phyloP scores from a whole-genome alignment of 176 grass and related monocot species.

The Melocanna baccifera region DNA sequence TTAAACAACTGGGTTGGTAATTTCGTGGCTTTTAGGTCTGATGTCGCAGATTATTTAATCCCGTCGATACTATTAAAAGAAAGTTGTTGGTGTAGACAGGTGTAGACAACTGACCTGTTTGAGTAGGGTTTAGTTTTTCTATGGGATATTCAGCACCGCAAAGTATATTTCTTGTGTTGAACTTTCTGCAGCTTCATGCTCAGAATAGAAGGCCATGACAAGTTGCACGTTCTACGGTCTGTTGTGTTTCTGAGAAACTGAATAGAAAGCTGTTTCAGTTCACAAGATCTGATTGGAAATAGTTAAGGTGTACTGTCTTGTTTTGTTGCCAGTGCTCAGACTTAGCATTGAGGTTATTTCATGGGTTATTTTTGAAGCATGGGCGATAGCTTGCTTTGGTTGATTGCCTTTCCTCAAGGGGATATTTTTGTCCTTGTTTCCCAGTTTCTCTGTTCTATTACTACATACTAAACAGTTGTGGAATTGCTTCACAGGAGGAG shows the following conservation, averaged over 20 bases:
- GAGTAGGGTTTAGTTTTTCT: slow-evolving; percentile 28
- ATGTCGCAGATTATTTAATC: slow-evolving; percentile 27
- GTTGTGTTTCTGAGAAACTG: not conserved
- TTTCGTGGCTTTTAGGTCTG: slow-evolving; percentile 15
- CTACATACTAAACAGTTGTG: not conserved
- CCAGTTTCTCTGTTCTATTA: not conserved
- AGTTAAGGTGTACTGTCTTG: not conserved
- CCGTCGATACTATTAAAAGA: slow-evolving; percentile 7
- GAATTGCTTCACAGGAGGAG: not conserved
- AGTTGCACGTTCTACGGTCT: not conserved
- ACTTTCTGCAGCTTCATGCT: not conserved
- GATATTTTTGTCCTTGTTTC: not conserved
- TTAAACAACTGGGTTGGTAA: slow-evolving; percentile 48
- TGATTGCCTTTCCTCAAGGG: not conserved
- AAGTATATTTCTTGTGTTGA: slow-evolving; percentile 14
- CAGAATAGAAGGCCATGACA: not conserved
- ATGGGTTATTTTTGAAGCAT: slow-evolving; percentile 18
- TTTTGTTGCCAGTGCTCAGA: not conserved
- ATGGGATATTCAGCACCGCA: not conserved
- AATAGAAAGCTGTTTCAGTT: not conserved
- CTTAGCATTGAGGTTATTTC: slow-evolving; percentile 18
- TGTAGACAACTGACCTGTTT: not conserved
- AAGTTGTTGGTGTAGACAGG: slow-evolving; percentile 26
- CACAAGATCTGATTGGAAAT: not conserved
- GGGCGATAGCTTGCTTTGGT: not conserved